A percentile compares a stretch with the other conserved stretches of the same genome.
These are phyloP conservation scores for Trichoderma guizhouense DNA, from an alignment of 2,329 filamentous ascomycete species.

Conservation along the genomic window DNA sequence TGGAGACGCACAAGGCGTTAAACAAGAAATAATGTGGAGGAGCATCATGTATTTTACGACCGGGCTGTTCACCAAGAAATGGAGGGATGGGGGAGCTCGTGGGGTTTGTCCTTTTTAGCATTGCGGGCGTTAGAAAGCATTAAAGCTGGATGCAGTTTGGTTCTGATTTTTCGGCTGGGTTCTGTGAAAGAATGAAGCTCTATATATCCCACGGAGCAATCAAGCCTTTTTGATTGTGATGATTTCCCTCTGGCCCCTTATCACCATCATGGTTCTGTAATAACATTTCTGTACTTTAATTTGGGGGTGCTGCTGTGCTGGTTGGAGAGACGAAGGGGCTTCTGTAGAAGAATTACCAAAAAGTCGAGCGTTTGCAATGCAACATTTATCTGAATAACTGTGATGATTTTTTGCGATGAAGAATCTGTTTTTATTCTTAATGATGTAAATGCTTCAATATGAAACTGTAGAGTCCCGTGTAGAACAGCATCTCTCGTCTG, in stretches of 20 bases:
- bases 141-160: conserved; percentile 10
- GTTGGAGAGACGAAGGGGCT: not conserved
- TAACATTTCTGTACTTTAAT: conserved; percentile 9
- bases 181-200: conserved; percentile 14
- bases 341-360: not conserved
- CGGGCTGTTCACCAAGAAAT: conserved; percentile 2
- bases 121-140: conserved; percentile 23
- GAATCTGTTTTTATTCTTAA: not conserved
- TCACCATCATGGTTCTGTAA: conserved; percentile 4
- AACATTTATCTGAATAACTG: not conserved
- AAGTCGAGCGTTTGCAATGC: not conserved
- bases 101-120: conserved; percentile 17
- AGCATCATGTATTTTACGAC: conserved; percentile 4
- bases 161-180: not conserved
- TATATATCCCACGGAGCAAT: conserved; percentile 11
- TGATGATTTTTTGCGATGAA: not conserved
- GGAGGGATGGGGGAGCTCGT: not conserved
- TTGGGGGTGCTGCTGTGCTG: no score
- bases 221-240: conserved; percentile 1
- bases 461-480: not conserved
- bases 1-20: conserved; percentile 54
- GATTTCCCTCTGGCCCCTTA: not conserved
- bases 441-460: no score
- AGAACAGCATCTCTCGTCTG: not conserved
- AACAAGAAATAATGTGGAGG: conserved; percentile 47